Evolutionary conservation across 177 flowering plant species (phyloP).

Genomic region (Tripterygium wilfordii): DNA sequence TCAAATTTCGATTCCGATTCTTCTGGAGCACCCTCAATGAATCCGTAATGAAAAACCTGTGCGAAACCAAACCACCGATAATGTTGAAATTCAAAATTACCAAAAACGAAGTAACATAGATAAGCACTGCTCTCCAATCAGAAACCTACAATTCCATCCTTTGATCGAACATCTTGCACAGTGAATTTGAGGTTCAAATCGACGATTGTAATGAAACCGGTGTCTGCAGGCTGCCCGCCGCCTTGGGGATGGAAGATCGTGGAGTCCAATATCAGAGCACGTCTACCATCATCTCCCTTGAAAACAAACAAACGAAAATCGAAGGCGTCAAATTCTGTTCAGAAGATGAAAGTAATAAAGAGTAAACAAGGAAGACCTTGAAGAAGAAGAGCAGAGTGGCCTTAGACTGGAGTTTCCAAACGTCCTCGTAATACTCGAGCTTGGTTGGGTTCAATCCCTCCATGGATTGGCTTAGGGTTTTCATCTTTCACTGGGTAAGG

Average conservation of each 20-base stretch:
- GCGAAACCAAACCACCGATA: neutral
- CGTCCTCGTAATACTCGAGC: constrained; percentile 60
- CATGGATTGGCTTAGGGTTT: constrained; percentile 3
- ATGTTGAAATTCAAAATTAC: neutral
- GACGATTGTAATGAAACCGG: constrained; percentile 41
- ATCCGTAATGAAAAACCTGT: constrained; percentile 82
- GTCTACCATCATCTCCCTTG: constrained; percentile 57
- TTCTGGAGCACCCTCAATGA: constrained; percentile 37
- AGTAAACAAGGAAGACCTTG: constrained; percentile 37
- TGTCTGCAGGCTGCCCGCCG: constrained; percentile 83
- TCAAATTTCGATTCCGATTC: constrained; percentile 23
- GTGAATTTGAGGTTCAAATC: constrained; percentile 40
- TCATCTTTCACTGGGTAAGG: neutral
- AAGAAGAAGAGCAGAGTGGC: constrained; percentile 39
- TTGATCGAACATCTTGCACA: constrained; percentile 73
- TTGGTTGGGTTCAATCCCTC: constrained; percentile 35
- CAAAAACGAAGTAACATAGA: neutral
- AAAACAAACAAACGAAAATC: neutral
- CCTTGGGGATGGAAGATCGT: constrained; percentile 94
- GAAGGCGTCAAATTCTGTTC: neutral
- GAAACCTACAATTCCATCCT: constrained; percentile 55
- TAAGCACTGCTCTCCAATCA: neutral
- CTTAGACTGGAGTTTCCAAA: constrained; percentile 44
- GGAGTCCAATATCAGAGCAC: constrained; percentile 60
- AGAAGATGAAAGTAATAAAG: neutral